These are phyloP conservation scores for Suillus brevipes DNA, from an alignment of 768 basidiomycete genomes.

Conservation along the genomic window DNA sequence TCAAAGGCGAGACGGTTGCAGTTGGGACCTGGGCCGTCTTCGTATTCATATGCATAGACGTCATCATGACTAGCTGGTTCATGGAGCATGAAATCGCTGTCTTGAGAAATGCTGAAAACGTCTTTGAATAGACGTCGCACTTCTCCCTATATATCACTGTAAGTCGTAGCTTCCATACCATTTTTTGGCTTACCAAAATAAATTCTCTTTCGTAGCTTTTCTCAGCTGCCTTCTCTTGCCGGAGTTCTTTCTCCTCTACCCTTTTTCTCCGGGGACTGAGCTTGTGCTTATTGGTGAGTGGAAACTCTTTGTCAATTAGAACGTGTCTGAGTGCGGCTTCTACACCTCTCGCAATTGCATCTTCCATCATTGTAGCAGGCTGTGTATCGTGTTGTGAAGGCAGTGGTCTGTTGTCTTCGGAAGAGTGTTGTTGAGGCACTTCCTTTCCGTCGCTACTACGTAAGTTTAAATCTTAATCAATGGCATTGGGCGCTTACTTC, in stretches of 20 bases:
- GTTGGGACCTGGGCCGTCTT: constrained; percentile 13
- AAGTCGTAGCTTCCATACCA: background rate
- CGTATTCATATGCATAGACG: constrained; percentile 8
- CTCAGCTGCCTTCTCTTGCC: background rate
- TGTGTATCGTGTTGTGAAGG: background rate
- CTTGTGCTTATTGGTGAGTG: background rate
- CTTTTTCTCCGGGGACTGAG: background rate
- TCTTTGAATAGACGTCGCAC: constrained; percentile 10
- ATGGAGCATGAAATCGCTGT: constrained; percentile 10
- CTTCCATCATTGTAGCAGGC: background rate
- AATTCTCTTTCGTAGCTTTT: constrained; percentile 7
- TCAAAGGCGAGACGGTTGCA: constrained; percentile 6
- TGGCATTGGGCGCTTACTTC: background rate
- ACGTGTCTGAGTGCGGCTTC: no score
- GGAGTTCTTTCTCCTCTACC: background rate
- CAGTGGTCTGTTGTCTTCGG: background rate
- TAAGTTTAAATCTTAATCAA: background rate
- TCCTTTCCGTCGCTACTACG: background rate
- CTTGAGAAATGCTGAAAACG: constrained; percentile 8
- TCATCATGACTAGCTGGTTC: background rate
- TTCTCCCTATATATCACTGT: background rate
- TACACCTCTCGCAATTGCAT: background rate
- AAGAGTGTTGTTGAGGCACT: background rate
- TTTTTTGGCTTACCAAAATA: constrained; percentile 7
- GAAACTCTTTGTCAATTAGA: no score